A percentile compares a stretch with the other conserved stretches of the same genome.
phyloP scores from a whole-genome alignment of 306 rosid species.

The Cyclanthera cordifolia region DNA sequence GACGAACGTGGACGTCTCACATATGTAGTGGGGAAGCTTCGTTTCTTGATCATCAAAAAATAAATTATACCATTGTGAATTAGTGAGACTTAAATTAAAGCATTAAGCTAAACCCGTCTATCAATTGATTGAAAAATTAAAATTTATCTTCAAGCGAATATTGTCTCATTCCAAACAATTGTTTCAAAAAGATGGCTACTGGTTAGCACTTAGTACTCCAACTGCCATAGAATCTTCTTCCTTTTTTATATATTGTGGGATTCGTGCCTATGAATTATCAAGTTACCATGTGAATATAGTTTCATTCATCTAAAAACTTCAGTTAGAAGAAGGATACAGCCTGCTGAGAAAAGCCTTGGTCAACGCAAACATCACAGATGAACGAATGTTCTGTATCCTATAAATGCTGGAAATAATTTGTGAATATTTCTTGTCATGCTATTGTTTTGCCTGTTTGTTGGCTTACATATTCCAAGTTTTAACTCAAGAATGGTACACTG shows the following conservation, averaged over 20 bases:
- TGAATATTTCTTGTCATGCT: neutral
- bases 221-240: neutral
- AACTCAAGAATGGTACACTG: slow-evolving; percentile 67
- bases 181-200: neutral
- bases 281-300: neutral
- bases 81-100: neutral
- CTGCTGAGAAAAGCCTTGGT: slow-evolving; percentile 50
- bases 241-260: no score
- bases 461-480: slow-evolving; percentile 59
- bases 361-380: slow-evolving; percentile 32
- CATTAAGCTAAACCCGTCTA: neutral
- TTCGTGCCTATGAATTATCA: neutral
- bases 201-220: neutral
- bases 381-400: slow-evolving; percentile 71
- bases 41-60: no score
- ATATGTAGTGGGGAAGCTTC: no score
- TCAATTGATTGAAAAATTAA: neutral
- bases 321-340: slow-evolving; percentile 67
- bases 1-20: no score
- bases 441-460: neutral
- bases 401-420: slow-evolving; percentile 12
- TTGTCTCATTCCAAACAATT: neutral
- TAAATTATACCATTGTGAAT: neutral
- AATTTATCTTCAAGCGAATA: neutral
- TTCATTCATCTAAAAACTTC: slow-evolving; percentile 21